A percentile compares a stretch with the other conserved stretches of the same genome.
These are phyloP conservation scores for Solanum etuberosum DNA, from an alignment of 257 asterid species.

Conservation along the genomic window DNA sequence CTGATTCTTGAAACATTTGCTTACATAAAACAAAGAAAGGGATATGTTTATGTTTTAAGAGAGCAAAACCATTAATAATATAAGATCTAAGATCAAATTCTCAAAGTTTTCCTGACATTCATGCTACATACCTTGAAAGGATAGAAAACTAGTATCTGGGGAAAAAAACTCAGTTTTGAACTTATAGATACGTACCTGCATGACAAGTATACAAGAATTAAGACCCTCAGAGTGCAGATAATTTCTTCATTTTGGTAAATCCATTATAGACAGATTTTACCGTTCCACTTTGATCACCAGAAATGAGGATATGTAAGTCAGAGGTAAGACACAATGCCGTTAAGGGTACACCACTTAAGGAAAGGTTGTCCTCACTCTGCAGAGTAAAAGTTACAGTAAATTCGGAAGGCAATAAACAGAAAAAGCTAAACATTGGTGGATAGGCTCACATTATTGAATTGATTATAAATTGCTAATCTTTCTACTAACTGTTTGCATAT, in stretches of 20 bases:
- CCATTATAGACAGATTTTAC: slow-evolving; percentile 26
- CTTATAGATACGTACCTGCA: slow-evolving; percentile 71
- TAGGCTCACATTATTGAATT: background rate
- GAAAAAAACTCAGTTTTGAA: slow-evolving; percentile 61
- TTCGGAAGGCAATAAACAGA: background rate
- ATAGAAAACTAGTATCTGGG: slow-evolving; percentile 50
- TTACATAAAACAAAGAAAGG: background rate
- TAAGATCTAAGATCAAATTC: background rate
- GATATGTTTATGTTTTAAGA: background rate
- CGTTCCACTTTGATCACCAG: slow-evolving; percentile 90
- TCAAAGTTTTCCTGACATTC: background rate
- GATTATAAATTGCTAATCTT: background rate
- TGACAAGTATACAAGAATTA: background rate
- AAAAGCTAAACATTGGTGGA: background rate
- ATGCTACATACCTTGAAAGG: slow-evolving; percentile 59
- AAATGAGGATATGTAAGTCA: slow-evolving; percentile 46
- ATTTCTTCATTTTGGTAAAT: background rate
- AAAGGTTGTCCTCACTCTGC: slow-evolving; percentile 72
- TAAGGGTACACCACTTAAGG: slow-evolving; percentile 64
- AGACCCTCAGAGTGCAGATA: background rate
- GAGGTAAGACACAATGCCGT: slow-evolving; percentile 49
- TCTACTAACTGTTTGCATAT: background rate
- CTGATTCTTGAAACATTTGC: background rate
- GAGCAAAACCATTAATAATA: background rate
- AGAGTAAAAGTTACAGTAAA: slow-evolving; percentile 3